Base-by-base conservation (phyloP, 2,329 filamentous ascomycete genomes). In the Fusarium sp. region DNA sequence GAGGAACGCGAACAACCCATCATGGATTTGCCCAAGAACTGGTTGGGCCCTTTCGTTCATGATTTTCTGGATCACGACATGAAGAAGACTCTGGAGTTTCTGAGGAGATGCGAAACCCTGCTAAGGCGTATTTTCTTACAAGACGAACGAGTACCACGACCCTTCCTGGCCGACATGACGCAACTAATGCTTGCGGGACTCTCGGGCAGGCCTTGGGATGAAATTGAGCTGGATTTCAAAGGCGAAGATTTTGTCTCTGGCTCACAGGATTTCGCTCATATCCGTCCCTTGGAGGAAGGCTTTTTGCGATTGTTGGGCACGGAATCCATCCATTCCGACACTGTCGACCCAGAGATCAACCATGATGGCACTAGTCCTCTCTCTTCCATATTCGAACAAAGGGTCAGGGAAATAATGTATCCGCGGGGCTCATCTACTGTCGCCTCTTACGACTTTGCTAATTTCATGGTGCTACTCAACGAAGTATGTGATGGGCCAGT, bases 401-500 rank as follows among this genome's bases (percentile, higher is more conserved):
- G 78, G 42, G 69, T 78, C 8, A 48, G 66, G n/a, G 55, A 65
- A 7, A 75, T 81, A 60, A 63, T 82, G 57, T 45, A 67, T 1
- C 75, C 79, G 15, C 42, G 69, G 17, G 65, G 65, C 18, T 67
- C 69, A 7, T 17, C 73, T 9, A 51, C 63, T 9, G 36, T 73
- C 8, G 26, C 20, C 13, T 35, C 64, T 2, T 56, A 78, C 76
- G 28, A 65, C 61, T 39, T 81, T 18, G 35, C 56, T 1, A 45
- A 63, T 12, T 80, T 81, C 22, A 20, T 80, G 33, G 42, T 44
- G 17, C 67, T 72, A 35, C 33, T 82, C 47, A 82, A 82, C 31
- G 33, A 36, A 13, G 63, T 57, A 22, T 75, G 73, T 48, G 58
- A 72, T 14, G 70, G 64, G 8, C 68, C 66, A 38, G 75, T 76